These are phyloP conservation scores for Penicillium sp. DNA, from an alignment of 2,329 filamentous ascomycete genomes.

Conservation along the genomic window DNA sequence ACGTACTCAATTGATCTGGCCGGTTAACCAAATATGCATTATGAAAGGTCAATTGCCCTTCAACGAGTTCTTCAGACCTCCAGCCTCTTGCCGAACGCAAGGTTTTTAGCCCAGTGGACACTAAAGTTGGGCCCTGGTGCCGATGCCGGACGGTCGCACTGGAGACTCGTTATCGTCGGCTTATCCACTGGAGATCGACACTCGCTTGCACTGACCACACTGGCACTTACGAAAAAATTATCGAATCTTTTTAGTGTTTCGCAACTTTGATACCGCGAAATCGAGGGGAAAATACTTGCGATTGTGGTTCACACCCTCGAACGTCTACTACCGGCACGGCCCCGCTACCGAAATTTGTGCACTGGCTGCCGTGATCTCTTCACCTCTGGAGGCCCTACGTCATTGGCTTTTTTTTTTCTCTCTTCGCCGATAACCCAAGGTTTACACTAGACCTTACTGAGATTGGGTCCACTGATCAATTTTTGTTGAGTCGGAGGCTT, in stretches of 20 bases:
- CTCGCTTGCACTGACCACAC: background rate
- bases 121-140: background rate
- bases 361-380: background rate
- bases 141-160: constrained; percentile 8
- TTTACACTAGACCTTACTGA: background rate
- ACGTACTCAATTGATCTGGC: background rate
- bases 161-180: constrained; percentile 4
- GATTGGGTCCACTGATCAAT: background rate
- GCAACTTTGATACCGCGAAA: background rate
- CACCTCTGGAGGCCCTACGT: background rate
- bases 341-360: background rate
- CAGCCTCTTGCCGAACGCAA: background rate
- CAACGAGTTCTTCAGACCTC: background rate
- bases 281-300: too few species aligned
- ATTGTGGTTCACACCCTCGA: background rate
- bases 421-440: too few species aligned
- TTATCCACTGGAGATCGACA: constrained; percentile 4
- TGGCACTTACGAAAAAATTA: background rate
- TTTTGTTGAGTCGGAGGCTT: background rate
- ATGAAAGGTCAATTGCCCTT: background rate
- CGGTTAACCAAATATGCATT: background rate
- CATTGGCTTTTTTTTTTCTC: constrained; percentile 4
- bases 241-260: background rate
- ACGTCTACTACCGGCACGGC: background rate
- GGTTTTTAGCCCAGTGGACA: background rate